Evolutionary conservation across 108 stramenopile species (phyloP), one percentile per base, ranked within the genome.

Genomic region (Licmophora abbreviata): DNA sequence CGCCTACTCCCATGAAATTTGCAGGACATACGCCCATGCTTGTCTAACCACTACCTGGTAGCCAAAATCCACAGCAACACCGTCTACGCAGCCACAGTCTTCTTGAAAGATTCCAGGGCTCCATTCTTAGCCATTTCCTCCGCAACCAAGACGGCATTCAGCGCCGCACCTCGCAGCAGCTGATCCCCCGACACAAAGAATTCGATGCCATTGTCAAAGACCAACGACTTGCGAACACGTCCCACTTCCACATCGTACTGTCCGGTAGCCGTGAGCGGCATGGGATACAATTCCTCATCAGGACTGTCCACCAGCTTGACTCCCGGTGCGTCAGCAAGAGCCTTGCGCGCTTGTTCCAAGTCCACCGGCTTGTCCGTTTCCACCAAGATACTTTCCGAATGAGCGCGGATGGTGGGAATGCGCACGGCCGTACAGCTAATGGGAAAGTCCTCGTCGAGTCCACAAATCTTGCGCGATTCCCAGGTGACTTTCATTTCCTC

Each of bases 401-500:
- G 97, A 22, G 97, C 97, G 34, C 97, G 88, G 42, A 86, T 80
- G 32, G 97, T 98, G 20, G 97, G 97, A 66, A 98, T 98, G 44
- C 97, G 92, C 32, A 98, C 95, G 21, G 93, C 93, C 37, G 92
- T 85, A 72, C 95, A 96, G 59, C 80, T 73, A 28, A 92, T 77
- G 10, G 87, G 78, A 35, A 82, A 70, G 59, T 92, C 88, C 48
- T 89, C 86, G 20, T 67, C 40, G 6, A 88, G 50, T 20, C 66
- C 73, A 51, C 85, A 88, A 61, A 98, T 98, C 74, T 98, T 98
- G 44, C 94, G 81, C 17, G 88, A 76, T 67, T 98, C 97, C 97
- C 97, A 98, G 10, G 93, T 88, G 10, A 97, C 97, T 70, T 98
- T 98, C 95, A 98, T 98, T 81, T 98, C 97, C 71, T 98, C 97